Percentiles rank a stretch among this genome's conserved stretches.
phyloP scores from a whole-genome alignment of 371 early-diverging fungal species.

The Conidiobolus coronatus region DNA sequence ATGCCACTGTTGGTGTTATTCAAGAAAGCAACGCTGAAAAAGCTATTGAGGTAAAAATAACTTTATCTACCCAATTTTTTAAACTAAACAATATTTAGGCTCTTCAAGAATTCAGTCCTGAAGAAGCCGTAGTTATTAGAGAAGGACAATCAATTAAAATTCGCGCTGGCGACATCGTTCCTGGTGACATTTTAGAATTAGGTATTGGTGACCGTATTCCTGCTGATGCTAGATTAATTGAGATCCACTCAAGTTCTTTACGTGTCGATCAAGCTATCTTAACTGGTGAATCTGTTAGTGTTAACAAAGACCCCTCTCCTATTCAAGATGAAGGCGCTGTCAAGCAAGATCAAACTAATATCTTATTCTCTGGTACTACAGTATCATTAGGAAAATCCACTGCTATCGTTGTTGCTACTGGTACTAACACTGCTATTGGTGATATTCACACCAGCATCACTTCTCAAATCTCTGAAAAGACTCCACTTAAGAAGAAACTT shows the following conservation, averaged over 20 bases:
- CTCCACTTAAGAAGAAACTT: constrained; percentile 80
- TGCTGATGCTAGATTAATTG: constrained; percentile 75
- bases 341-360: constrained; percentile 86
- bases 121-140: constrained; percentile 78
- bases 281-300: constrained; percentile 91
- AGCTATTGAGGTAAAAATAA: constrained; percentile 56
- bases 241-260: constrained; percentile 53
- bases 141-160: constrained; percentile 41
- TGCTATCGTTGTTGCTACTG: constrained; percentile 77
- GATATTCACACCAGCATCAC: constrained; percentile 74
- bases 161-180: constrained; percentile 63
- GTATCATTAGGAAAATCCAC: constrained; percentile 76
- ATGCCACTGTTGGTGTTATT: constrained; percentile 88
- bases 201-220: constrained; percentile 89
- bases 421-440: constrained; percentile 75
- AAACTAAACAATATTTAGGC: constrained; percentile 24
- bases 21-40: constrained; percentile 92
- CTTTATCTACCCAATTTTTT: neutral
- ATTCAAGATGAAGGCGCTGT: constrained; percentile 49
- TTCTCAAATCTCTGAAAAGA: constrained; percentile 66
- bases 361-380: constrained; percentile 89
- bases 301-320: constrained; percentile 45
- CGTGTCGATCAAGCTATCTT: constrained; percentile 85
- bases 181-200: constrained; percentile 85
- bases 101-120: constrained; percentile 80